Base-by-base conservation (phyloP, 1,284 basidiomycete species). In the Bondarzewia mesenterica region DNA sequence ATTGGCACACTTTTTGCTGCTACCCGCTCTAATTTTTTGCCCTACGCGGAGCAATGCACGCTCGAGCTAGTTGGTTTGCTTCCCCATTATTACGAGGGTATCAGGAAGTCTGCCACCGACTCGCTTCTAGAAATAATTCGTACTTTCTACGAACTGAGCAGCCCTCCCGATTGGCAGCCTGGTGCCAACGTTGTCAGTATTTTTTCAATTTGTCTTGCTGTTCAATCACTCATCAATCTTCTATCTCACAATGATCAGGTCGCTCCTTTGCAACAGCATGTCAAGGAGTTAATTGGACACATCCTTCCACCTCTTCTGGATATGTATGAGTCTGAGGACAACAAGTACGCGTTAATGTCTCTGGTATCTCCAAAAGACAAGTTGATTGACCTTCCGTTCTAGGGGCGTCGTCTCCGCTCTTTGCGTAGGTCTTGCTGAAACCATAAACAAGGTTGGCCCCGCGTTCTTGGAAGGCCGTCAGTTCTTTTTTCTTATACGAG, bases 21-120 rank as follows among this genome's bases (percentile, higher is more conserved):
- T 42, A 95, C 93, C 46, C 82, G 84, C 61, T 68, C 66, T 36
- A 85, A 89, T 60, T 99, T 97, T 82, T 73, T 98, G 57, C 93
- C 93, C 4, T 99, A 82, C 65, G 80, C 92, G 51, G 88, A 91
- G 66, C 69, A 71, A 53, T 86, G 81, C 59, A 82, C 90, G 45
- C 74, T 91, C 51, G 89, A 93, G 60, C 81, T 99, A 42, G 75
- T 91, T 56, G 71, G 74, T n/a, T 76, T 96, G 46, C 75, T 98
- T 29, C 73, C 83, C 23, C 93, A 97, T 69, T 99, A 96, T 71
- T 98, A 98, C 68, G 94, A 99, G 67, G 96, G 95, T 29, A 97
- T 99, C 68, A 80, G 96, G 60, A 99, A 99, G 77, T 85, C 90
- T 44, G 89, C 93, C 38, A 84, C 90, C 5, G 87, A 93, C 40